phyloP scores from a whole-genome alignment of 208 protist genomes.

The Leishmania lainsoni region DNA sequence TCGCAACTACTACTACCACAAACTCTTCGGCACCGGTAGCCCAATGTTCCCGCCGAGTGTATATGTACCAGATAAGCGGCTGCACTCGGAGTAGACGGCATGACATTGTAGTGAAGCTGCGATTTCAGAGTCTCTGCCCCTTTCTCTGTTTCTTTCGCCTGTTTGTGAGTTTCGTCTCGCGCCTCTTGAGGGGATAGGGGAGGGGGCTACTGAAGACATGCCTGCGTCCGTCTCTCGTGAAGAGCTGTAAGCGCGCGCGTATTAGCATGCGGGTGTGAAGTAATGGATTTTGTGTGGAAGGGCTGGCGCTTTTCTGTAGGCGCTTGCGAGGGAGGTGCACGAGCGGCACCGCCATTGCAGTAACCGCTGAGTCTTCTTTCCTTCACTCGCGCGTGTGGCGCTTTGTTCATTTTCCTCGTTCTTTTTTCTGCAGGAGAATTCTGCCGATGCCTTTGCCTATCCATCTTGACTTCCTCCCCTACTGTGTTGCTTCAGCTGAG shows the following conservation, averaged over 20 bases:
- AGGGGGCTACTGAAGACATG: neutral
- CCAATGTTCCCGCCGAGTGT: constrained; percentile 14
- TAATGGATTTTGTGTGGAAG: neutral
- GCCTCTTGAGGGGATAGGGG: neutral
- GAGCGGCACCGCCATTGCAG: neutral
- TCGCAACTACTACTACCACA: constrained; percentile 76
- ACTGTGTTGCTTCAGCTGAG: neutral
- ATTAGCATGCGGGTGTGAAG: neutral
- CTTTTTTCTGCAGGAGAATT: neutral
- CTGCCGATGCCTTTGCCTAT: neutral
- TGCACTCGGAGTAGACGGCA: constrained; percentile 6
- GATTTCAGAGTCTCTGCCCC: neutral
- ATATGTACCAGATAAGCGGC: constrained; percentile 12
- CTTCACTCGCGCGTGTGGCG: neutral
- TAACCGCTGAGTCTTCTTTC: neutral
- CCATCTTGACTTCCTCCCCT: neutral
- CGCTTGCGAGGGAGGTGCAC: neutral
- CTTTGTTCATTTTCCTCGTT: neutral
- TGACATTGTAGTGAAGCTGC: neutral
- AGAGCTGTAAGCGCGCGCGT: neutral
- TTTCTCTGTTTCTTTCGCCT: neutral
- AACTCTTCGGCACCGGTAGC: constrained; percentile 62
- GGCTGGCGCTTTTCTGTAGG: neutral
- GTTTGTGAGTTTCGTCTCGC: neutral
- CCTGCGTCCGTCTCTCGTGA: neutral